These are phyloP conservation scores for Mucor plumbeus DNA, from an alignment of 371 early-diverging fungal genomes.

Conservation along the genomic window DNA sequence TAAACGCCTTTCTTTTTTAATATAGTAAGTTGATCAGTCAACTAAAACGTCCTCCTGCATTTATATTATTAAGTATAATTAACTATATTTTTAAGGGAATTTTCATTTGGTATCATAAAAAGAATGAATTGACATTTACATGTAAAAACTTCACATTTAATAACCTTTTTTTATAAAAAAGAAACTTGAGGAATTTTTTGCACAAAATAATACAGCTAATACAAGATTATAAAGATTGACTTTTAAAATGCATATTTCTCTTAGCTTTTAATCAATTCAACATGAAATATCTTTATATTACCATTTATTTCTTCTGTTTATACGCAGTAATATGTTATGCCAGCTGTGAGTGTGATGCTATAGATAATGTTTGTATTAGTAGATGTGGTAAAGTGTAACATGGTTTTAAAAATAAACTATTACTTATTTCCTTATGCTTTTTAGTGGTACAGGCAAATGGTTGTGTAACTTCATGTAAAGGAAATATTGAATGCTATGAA, in stretches of 20 bases:
- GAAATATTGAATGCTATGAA: conserved; percentile 16
- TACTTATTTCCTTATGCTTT: neutral
- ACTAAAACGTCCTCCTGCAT: neutral
- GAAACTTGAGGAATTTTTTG: too few species aligned
- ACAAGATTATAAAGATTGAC: too few species aligned
- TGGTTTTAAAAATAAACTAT: conserved; percentile 4
- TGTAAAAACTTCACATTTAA: too few species aligned
- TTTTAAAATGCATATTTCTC: neutral
- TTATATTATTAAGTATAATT: neutral
- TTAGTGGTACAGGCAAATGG: conserved; percentile 26
- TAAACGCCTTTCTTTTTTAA: neutral
- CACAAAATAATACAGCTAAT: too few species aligned
- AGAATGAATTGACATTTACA: too few species aligned
- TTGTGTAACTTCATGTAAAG: conserved; percentile 25
- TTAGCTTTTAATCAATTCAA: neutral
- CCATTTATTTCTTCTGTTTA: conserved; percentile 18
- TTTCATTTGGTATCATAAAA: too few species aligned
- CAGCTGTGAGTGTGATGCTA: conserved; percentile 27
- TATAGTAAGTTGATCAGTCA: neutral
- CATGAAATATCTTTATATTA: conserved; percentile 20
- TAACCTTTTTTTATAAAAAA: too few species aligned
- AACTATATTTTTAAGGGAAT: neutral
- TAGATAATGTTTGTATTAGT: conserved; percentile 24
- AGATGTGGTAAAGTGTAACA: conserved; percentile 32
- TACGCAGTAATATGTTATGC: conserved; percentile 26